Conservation (phyloP, 352 stramenopile genomes). For the Globisporangium uncinulatum region DNA sequence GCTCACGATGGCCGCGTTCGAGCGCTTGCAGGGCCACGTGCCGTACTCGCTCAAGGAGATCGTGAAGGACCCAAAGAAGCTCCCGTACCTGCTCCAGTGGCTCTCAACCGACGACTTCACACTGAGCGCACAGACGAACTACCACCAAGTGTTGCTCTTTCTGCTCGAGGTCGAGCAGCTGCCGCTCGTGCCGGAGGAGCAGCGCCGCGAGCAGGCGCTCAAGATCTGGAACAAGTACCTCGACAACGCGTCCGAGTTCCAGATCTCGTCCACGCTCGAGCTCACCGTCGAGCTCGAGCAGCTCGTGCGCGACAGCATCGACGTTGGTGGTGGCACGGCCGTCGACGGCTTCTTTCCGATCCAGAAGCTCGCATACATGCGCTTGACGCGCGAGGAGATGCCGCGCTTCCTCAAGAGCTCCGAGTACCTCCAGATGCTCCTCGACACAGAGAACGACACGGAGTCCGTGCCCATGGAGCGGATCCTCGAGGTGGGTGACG, state of each 20-base stretch:
- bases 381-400: conserved; percentile 75
- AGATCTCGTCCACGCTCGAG: conserved; percentile 78
- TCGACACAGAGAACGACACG: conserved; percentile 71
- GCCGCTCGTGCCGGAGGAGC: conserved; percentile 58
- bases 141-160: conserved; percentile 83
- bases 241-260: conserved; percentile 69
- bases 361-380: conserved; percentile 83
- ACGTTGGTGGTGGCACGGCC: conserved; percentile 28
- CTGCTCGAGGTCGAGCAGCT: conserved; percentile 81
- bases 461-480: conserved; percentile 76
- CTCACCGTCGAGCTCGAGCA: conserved; percentile 71
- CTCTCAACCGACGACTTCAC: conserved; percentile 47
- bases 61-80: conserved; percentile 81
- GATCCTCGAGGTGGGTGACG: conserved; percentile 42
- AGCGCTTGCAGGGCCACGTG: conserved; percentile 71
- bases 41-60: conserved; percentile 82
- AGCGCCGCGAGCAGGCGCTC: conserved; percentile 58
- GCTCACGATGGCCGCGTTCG: conserved; percentile 56
- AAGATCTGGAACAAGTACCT: conserved; percentile 89
- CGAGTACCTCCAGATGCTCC: conserved; percentile 83
- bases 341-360: conserved; percentile 80
- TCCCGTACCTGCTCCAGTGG: conserved; percentile 77
- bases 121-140: conserved; percentile 34
- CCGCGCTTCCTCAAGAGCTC: conserved; percentile 79
- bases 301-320: conserved; percentile 68